Conservation (phyloP, 2,329 filamentous ascomycete species). For the Rugonectria rugulosa region DNA sequence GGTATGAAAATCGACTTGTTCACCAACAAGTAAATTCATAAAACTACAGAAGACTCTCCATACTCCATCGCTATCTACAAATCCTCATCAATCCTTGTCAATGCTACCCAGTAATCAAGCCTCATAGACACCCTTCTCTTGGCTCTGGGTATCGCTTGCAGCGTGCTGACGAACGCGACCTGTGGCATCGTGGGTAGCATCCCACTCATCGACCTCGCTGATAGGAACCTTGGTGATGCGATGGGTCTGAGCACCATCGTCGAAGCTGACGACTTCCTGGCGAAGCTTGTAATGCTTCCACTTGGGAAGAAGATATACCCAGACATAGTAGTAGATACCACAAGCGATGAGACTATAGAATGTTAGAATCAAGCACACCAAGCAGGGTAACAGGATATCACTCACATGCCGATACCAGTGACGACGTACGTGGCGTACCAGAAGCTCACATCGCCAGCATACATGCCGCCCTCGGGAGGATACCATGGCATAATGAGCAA, state of each 20-base stretch:
- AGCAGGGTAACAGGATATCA: too few relatives aligned
- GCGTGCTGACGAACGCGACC: too few relatives aligned
- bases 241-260: constrained; percentile 8
- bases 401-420: constrained; percentile 15
- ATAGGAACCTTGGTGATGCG: constrained; percentile 7
- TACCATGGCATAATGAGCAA: constrained; percentile 73
- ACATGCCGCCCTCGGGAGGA: constrained; percentile 63
- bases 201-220: constrained; percentile 2
- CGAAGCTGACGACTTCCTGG: constrained; percentile 7
- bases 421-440: constrained; percentile 60
- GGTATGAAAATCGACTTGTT: too few relatives aligned
- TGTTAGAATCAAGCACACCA: background rate
- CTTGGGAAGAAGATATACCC: constrained; percentile 9
- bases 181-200: constrained; percentile 10
- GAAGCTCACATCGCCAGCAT: constrained; percentile 70
- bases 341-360: constrained; percentile 6
- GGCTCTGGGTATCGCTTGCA: too few relatives aligned
- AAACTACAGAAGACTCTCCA: too few relatives aligned
- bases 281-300: constrained; percentile 11
- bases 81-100: too few relatives aligned
- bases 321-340: constrained; percentile 12
- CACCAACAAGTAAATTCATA: too few relatives aligned
- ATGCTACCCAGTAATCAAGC: too few relatives aligned
- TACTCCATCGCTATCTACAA: too few relatives aligned
- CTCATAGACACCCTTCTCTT: too few relatives aligned